These are phyloP conservation scores for Sanguinoderma infundibulare DNA, from an alignment of 1,284 basidiomycete species.

Conservation along the genomic window DNA sequence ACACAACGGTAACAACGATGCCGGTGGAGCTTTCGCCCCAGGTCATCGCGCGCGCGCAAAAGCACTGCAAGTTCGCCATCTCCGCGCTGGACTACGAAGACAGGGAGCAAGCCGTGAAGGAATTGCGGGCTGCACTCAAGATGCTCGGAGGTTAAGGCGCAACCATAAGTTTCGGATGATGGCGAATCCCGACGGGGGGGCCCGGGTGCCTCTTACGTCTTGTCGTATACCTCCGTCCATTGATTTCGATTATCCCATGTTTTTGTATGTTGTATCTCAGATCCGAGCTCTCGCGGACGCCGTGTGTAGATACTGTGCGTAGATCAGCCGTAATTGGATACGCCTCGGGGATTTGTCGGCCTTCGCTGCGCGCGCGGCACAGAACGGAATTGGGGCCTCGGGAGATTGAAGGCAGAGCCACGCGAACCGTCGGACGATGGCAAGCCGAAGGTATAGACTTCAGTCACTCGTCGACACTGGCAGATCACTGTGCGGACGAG, in stretches of 20 bases:
- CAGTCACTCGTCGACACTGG: neutral
- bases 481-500: neutral
- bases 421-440: neutral
- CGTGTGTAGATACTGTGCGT: neutral
- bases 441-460: neutral
- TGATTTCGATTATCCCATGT: constrained; percentile 1
- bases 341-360: constrained; percentile 1
- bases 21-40: constrained; percentile 62
- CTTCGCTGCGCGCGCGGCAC: neutral
- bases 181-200: no score
- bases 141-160: constrained; percentile 64
- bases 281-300: neutral
- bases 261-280: neutral
- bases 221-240: neutral
- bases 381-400: neutral
- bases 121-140: constrained; percentile 76
- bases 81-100: constrained; percentile 94
- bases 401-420: neutral
- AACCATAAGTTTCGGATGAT: no score
- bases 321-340: neutral
- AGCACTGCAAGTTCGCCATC: constrained; percentile 90
- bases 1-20: constrained; percentile 33
- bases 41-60: constrained; percentile 77
- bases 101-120: constrained; percentile 78
- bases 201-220: neutral